A percentile compares a stretch with the other conserved stretches of the same genome.
phyloP scores from a whole-genome alignment of 2,329 filamentous ascomycete genomes.

The Cercospora sp. region DNA sequence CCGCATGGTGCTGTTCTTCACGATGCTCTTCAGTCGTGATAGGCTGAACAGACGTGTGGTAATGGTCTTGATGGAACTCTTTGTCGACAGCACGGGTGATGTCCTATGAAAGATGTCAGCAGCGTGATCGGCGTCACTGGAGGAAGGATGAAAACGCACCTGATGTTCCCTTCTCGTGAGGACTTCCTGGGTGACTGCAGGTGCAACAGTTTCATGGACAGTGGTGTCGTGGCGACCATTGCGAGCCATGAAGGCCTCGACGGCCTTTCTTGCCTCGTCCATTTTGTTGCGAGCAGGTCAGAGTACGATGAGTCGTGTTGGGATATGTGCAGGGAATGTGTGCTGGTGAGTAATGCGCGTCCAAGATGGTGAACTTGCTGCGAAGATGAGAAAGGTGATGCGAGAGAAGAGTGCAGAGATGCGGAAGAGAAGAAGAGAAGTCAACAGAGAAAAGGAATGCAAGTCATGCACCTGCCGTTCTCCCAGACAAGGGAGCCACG shows the following conservation, averaged over 20 bases:
- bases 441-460: not conserved
- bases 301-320: conserved; percentile 18
- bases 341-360: conserved; percentile 8
- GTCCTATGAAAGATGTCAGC: conserved; percentile 4
- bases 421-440: not conserved
- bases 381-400: conserved; percentile 8
- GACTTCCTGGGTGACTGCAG: conserved; percentile 52
- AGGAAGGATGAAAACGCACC: not conserved
- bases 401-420: not conserved
- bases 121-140: not conserved
- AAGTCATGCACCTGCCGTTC: not conserved
- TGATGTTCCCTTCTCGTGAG: conserved; percentile 54
- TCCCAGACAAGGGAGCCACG: not conserved
- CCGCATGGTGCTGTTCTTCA: conserved; percentile 63
- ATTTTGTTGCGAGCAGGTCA: conserved; percentile 45
- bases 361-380: conserved; percentile 2
- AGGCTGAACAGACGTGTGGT: conserved; percentile 69
- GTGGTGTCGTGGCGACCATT: conserved; percentile 67
- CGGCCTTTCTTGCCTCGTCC: conserved; percentile 65
- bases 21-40: conserved; percentile 56
- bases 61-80: conserved; percentile 71
- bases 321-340: conserved; percentile 10
- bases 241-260: conserved; percentile 60
- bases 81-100: conserved; percentile 48
- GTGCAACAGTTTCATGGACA: conserved; percentile 64